These are phyloP conservation scores for Pistacia atlantica DNA, from an alignment of 345 rosid genomes.

Conservation along the genomic window DNA sequence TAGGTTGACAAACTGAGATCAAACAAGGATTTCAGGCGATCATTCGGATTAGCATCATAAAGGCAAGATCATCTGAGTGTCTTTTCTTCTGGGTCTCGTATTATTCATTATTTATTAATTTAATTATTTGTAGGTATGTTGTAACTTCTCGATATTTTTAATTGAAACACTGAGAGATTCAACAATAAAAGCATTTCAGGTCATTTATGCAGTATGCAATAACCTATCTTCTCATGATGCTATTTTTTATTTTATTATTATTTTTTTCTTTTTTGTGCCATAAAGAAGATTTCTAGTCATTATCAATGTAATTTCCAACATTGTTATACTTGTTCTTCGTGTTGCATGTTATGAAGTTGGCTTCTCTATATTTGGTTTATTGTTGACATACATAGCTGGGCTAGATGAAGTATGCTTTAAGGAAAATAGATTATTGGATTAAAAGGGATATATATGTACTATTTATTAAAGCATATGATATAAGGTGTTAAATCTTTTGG, in stretches of 20 bases:
- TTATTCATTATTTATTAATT: conserved; percentile 13
- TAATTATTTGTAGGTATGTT: background rate
- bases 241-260: background rate
- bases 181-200: conserved; percentile 10
- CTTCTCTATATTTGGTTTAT: background rate
- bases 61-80: conserved; percentile 21
- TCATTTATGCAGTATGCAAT: background rate
- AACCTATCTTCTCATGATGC: background rate
- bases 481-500: too few relatives aligned
- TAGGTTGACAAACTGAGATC: conserved; percentile 16
- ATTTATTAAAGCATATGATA: background rate
- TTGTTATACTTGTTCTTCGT: background rate
- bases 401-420: background rate
- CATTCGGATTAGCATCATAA: background rate
- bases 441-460: background rate
- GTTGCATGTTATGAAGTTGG: background rate
- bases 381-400: background rate
- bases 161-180: conserved; percentile 21
- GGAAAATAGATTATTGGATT: background rate
- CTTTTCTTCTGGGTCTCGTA: conserved; percentile 26
- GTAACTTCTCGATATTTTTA: conserved; percentile 13
- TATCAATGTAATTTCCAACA: background rate
- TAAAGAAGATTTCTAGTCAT: background rate
- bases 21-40: conserved; percentile 5
- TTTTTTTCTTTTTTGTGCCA: background rate